These are phyloP conservation scores for Scalesia atractyloides DNA, from an alignment of 129 eudicot genomes.

Conservation along the genomic window DNA sequence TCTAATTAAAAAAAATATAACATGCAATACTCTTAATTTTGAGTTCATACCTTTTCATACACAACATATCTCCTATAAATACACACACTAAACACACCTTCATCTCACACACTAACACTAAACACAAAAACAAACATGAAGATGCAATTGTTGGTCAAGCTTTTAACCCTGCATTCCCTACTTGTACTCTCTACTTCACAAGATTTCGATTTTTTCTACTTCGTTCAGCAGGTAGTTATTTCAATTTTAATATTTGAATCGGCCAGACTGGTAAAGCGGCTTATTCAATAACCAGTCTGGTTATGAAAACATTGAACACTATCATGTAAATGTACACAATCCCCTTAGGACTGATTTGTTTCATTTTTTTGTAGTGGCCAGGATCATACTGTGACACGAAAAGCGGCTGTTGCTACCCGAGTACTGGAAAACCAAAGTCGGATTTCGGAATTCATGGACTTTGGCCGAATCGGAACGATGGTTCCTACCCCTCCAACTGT, in stretches of 20 bases:
- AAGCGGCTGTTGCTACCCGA: slow-evolving; percentile 67
- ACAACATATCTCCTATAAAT: slow-evolving; percentile 11
- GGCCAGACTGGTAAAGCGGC: no score
- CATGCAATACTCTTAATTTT: neutral
- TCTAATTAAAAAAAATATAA: no score
- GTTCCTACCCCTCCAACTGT: slow-evolving; percentile 60
- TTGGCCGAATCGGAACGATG: slow-evolving; percentile 69
- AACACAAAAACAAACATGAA: slow-evolving; percentile 5
- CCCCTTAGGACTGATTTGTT: no score
- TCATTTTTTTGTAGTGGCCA: slow-evolving; percentile 51
- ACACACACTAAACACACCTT: slow-evolving; percentile 10
- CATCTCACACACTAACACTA: slow-evolving; percentile 13
- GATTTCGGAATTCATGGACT: slow-evolving; percentile 80
- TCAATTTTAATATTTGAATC: neutral
- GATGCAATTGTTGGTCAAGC: slow-evolving; percentile 11
- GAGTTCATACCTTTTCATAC: slow-evolving; percentile 33
- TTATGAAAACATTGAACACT: neutral
- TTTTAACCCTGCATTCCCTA: slow-evolving; percentile 22
- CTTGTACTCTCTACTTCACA: slow-evolving; percentile 22
- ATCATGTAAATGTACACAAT: no score
- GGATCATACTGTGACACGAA: slow-evolving; percentile 62
- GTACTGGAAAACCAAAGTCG: slow-evolving; percentile 56
- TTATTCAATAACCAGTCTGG: neutral
- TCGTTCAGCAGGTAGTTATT: slow-evolving; percentile 47
- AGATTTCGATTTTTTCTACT: slow-evolving; percentile 51